phyloP scores from a whole-genome alignment of 2,329 filamentous ascomycete genomes.

The Dichotomopilus funicola region DNA sequence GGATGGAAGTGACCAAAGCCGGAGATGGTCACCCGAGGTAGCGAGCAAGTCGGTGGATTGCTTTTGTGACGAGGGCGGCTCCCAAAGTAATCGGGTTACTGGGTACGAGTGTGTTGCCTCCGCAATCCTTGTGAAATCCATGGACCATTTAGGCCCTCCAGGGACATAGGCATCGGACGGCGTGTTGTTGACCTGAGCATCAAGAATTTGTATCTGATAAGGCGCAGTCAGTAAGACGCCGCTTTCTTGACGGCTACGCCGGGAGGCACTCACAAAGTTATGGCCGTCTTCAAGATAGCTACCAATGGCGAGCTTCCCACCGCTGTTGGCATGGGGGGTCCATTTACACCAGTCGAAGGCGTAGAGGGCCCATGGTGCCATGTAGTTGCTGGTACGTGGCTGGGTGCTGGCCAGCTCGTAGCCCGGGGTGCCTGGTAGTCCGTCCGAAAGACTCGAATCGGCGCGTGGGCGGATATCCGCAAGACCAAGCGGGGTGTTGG shows the following conservation, averaged over 20 bases:
- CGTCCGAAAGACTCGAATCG: constrained; percentile 73
- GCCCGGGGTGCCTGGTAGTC: constrained; percentile 52
- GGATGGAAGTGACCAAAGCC: constrained; percentile 84
- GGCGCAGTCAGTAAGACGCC: constrained; percentile 5
- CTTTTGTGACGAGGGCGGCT: constrained; percentile 90
- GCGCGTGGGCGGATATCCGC: constrained; percentile 85
- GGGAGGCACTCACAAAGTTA: constrained; percentile 67
- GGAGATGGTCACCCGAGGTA: constrained; percentile 88
- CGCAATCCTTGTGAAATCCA: constrained; percentile 89
- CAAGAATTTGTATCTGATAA: constrained; percentile 86
- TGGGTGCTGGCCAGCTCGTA: constrained; percentile 61
- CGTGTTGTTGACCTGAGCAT: constrained; percentile 71
- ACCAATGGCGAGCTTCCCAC: constrained; percentile 88
- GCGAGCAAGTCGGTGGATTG: constrained; percentile 91
- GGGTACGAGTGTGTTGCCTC: constrained; percentile 98
- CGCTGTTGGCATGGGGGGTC: constrained; percentile 71
- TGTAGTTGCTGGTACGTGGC: constrained; percentile 79
- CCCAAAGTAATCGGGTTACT: constrained; percentile 91
- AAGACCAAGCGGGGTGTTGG: constrained; percentile 83
- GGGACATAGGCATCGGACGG: constrained; percentile 62
- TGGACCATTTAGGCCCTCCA: constrained; percentile 63
- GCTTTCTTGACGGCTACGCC: too few species aligned
- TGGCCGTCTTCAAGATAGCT: constrained; percentile 97
- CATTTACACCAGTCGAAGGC: constrained; percentile 99
- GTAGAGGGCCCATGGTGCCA: constrained; percentile 92